phyloP scores from a whole-genome alignment of 768 basidiomycete species.

The Phylloporus rhodoxanthus region DNA sequence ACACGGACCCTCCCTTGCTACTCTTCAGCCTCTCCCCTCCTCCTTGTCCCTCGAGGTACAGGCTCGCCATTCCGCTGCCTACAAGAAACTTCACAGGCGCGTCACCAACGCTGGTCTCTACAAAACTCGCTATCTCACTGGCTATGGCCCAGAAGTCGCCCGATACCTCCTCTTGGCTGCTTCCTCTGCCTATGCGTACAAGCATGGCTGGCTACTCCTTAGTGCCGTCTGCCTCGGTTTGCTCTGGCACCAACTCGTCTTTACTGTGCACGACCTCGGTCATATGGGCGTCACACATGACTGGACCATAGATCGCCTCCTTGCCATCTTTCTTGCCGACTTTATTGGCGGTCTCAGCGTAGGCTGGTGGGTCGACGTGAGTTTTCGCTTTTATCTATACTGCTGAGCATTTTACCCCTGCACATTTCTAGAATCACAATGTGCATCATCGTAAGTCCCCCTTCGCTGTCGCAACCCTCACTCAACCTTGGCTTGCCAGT shows the following conservation, averaged over 20 bases:
- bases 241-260: slow-evolving; percentile 93
- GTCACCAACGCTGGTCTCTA: slow-evolving; percentile 80
- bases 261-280: slow-evolving; percentile 90
- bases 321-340: slow-evolving; percentile 76
- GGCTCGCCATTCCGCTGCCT: slow-evolving; percentile 66
- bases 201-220: slow-evolving; percentile 54
- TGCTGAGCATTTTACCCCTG: slow-evolving; percentile 3
- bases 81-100: slow-evolving; percentile 69
- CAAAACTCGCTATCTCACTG: slow-evolving; percentile 72
- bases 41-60: slow-evolving; percentile 53
- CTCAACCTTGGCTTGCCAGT: slow-evolving; percentile 42
- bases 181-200: slow-evolving; percentile 57
- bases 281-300: slow-evolving; percentile 91
- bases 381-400: slow-evolving; percentile 31
- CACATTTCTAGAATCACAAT: slow-evolving; percentile 70
- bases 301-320: slow-evolving; percentile 73
- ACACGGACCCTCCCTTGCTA: slow-evolving; percentile 37
- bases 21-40: slow-evolving; percentile 50
- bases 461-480: not conserved
- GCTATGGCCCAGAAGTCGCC: slow-evolving; percentile 85
- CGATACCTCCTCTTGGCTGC: slow-evolving; percentile 67
- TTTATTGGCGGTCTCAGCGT: slow-evolving; percentile 90
- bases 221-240: slow-evolving; percentile 82
- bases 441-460: slow-evolving; percentile 81
- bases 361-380: slow-evolving; percentile 96